These are phyloP conservation scores for Themeda triandra DNA, from an alignment of 176 grass and related monocot species.

Conservation along the genomic window DNA sequence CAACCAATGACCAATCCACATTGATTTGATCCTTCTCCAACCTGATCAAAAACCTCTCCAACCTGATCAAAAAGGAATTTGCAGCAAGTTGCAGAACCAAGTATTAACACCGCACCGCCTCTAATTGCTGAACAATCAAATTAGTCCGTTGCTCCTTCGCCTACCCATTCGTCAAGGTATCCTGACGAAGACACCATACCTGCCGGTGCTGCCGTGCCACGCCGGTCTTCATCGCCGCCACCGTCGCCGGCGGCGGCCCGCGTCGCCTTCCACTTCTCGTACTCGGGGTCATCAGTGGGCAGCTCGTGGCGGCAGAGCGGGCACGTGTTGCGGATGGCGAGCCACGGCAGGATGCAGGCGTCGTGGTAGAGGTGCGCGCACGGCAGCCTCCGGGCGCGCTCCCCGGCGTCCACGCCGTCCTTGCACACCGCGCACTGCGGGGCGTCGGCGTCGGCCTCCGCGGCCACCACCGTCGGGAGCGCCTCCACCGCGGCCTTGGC, in stretches of 20 bases:
- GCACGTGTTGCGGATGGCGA: slow-evolving; percentile 79
- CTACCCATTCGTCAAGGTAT: slow-evolving; percentile 6
- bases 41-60: slow-evolving; percentile 22
- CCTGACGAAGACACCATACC: slow-evolving; percentile 22
- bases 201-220: neutral
- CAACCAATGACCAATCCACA: neutral
- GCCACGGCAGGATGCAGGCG: slow-evolving; percentile 74
- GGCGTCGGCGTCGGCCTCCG: slow-evolving; percentile 36
- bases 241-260: neutral
- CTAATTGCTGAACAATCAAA: slow-evolving; percentile 24
- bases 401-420: slow-evolving; percentile 52
- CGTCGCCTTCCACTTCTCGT: slow-evolving; percentile 61
- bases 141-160: neutral
- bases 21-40: neutral
- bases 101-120: neutral
- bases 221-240: neutral
- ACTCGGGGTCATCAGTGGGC: slow-evolving; percentile 68
- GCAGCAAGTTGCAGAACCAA: neutral
- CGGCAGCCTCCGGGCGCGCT: slow-evolving; percentile 53
- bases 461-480: slow-evolving; percentile 55
- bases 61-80: slow-evolving; percentile 32
- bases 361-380: slow-evolving; percentile 80
- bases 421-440: slow-evolving; percentile 79
- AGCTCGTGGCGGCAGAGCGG: slow-evolving; percentile 86
- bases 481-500: slow-evolving; percentile 58